These are phyloP conservation scores for Quercus tomentella DNA, from an alignment of 331 rosid genomes.

Conservation along the genomic window DNA sequence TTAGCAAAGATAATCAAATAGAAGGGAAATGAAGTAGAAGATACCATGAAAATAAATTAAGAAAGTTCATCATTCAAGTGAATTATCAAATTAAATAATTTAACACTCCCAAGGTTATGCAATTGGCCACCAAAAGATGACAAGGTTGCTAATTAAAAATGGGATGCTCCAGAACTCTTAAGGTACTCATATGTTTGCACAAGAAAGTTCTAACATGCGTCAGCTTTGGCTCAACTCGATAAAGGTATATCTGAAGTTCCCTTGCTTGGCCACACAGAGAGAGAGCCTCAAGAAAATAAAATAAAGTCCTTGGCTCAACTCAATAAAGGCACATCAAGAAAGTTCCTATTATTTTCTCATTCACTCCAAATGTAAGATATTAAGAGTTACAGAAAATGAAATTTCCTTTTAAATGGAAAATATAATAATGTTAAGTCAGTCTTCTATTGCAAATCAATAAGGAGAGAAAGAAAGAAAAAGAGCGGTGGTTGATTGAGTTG, in stretches of 20 bases:
- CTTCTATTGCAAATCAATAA: not conserved
- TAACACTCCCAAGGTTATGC: not conserved
- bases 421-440: not conserved
- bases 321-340: no score
- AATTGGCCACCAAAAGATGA: not conserved
- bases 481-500: no score
- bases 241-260: not conserved
- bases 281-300: not conserved
- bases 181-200: not conserved
- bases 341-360: not conserved
- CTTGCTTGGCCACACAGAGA: not conserved
- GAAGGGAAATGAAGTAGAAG: not conserved
- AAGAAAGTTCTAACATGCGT: not conserved
- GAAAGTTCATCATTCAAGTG: not conserved
- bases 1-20: no score
- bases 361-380: not conserved
- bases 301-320: no score
- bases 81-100: not conserved
- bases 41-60: not conserved
- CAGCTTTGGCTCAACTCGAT: not conserved
- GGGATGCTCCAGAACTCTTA: not conserved
- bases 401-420: not conserved
- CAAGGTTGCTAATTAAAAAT: not conserved
- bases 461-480: not conserved
- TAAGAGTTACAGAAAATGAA: not conserved